Conservation (phyloP, 495 filamentous ascomycete genomes). For the Aspergillus cristatus region DNA sequence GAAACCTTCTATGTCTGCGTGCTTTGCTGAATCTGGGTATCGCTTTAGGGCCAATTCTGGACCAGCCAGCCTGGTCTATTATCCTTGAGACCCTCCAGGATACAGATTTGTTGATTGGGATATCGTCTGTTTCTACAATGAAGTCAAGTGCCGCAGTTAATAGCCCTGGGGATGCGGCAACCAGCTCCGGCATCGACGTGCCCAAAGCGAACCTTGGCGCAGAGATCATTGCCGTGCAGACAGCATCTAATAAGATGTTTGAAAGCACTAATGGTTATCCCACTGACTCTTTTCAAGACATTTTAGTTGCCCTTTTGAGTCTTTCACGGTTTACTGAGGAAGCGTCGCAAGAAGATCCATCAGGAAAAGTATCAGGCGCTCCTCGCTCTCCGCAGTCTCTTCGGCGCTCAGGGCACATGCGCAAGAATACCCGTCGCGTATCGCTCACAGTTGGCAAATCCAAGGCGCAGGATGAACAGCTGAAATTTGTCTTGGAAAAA, state of each 20-base stretch:
- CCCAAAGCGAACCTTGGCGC: constrained; percentile 52
- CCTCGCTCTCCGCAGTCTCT: constrained; percentile 23
- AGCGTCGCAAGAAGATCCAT: constrained; percentile 17
- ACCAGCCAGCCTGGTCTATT: constrained; percentile 73
- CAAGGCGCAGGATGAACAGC: constrained; percentile 38
- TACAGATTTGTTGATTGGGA: constrained; percentile 75
- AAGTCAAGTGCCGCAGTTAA: constrained; percentile 21
- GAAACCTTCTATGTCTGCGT: constrained; percentile 82
- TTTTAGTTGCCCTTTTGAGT: constrained; percentile 64
- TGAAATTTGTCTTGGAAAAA: constrained; percentile 71
- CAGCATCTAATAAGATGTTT: constrained; percentile 76
- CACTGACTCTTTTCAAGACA: constrained; percentile 66
- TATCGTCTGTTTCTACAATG: constrained; percentile 24
- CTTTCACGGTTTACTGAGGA: constrained; percentile 42
- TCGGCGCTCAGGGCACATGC: constrained; percentile 23
- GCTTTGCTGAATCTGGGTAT: constrained; percentile 91
- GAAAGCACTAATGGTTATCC: constrained; percentile 87
- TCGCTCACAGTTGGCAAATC: constrained; percentile 35
- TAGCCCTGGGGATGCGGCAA: constrained; percentile 19
- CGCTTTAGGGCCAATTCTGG: constrained; percentile 80
- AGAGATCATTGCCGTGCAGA: constrained; percentile 81
- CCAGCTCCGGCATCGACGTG: constrained; percentile 34
- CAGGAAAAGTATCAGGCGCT: constrained; percentile 11
- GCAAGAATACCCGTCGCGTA: constrained; percentile 54
- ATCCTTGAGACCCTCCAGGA: constrained; percentile 84